A percentile compares a stretch with the other conserved stretches of the same genome.
phyloP scores from a whole-genome alignment of 2,329 filamentous ascomycete genomes.

The Tricladium varicosporioides region DNA sequence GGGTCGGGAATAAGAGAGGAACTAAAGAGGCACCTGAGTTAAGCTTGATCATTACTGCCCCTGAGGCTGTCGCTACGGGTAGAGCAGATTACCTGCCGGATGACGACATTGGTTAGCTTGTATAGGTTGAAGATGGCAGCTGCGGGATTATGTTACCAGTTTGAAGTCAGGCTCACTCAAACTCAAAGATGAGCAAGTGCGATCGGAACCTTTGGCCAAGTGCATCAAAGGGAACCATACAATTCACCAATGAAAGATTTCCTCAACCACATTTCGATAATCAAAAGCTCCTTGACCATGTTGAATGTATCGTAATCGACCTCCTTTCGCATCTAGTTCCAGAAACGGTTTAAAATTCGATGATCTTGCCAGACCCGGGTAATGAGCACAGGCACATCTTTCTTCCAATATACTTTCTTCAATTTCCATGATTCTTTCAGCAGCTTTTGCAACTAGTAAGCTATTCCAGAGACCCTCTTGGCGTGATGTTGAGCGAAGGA shows the following conservation, averaged over 20 bases:
- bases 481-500: constrained; percentile 56
- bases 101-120: neutral
- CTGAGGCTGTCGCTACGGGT: too few species aligned
- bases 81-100: too few species aligned
- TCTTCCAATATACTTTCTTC: constrained; percentile 14
- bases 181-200: neutral
- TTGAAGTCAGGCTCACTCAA: neutral
- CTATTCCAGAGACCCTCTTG: constrained; percentile 66
- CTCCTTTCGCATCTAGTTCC: constrained; percentile 16
- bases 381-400: neutral
- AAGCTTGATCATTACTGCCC: too few species aligned
- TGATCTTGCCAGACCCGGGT: neutral
- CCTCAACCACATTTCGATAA: constrained; percentile 9
- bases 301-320: constrained; percentile 11
- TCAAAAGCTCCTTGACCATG: neutral
- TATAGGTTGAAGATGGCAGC: neutral
- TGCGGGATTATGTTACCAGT: neutral
- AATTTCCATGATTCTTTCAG: constrained; percentile 21
- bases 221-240: neutral
- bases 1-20: too few species aligned
- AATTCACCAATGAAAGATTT: constrained; percentile 14
- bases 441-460: constrained; percentile 16
- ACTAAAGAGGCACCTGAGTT: too few species aligned
- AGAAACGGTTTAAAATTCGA: constrained; percentile 8
- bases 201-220: neutral